Percentiles rank a stretch among this genome's conserved stretches.
Conservation (phyloP, 2,329 filamentous ascomycete genomes). For the Scytalidium sp. region DNA sequence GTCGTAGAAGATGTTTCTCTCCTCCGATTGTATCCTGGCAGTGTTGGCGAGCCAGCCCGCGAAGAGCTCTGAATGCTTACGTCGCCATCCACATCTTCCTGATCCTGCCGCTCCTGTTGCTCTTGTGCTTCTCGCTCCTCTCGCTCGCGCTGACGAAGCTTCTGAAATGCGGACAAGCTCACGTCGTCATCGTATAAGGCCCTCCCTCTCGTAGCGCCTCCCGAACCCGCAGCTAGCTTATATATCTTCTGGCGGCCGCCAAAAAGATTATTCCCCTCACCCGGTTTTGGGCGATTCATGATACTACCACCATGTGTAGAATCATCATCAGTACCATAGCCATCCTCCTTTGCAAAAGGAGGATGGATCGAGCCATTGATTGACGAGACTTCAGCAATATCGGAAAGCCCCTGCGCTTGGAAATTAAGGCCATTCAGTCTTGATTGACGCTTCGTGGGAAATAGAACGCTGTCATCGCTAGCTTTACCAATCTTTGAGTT, state of each 20-base stretch:
- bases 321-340: slow-evolving; percentile 63
- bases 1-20: slow-evolving; percentile 85
- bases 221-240: slow-evolving; percentile 44
- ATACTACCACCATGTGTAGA: slow-evolving; percentile 62
- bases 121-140: slow-evolving; percentile 43
- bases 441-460: slow-evolving; percentile 71
- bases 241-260: slow-evolving; percentile 96
- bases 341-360: slow-evolving; percentile 57
- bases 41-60: slow-evolving; percentile 53
- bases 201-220: slow-evolving; percentile 58
- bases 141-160: slow-evolving; percentile 51
- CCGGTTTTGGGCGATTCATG: slow-evolving; percentile 80
- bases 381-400: slow-evolving; percentile 91
- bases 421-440: slow-evolving; percentile 65
- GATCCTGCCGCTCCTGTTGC: slow-evolving; percentile 34
- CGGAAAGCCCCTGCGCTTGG: slow-evolving; percentile 54
- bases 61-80: slow-evolving; percentile 15
- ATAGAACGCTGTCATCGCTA: slow-evolving; percentile 89
- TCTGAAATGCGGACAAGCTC: slow-evolving; percentile 78
- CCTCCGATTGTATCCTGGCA: slow-evolving; percentile 67
- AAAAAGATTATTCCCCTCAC: slow-evolving; percentile 89
- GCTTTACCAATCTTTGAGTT: slow-evolving; percentile 87
- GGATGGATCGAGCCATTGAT: slow-evolving; percentile 61
- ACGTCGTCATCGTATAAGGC: slow-evolving; percentile 86
- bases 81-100: slow-evolving; percentile 14